Evolutionary conservation across 2,329 filamentous ascomycete species (phyloP).

Genomic region (Mariannaea elegans): DNA sequence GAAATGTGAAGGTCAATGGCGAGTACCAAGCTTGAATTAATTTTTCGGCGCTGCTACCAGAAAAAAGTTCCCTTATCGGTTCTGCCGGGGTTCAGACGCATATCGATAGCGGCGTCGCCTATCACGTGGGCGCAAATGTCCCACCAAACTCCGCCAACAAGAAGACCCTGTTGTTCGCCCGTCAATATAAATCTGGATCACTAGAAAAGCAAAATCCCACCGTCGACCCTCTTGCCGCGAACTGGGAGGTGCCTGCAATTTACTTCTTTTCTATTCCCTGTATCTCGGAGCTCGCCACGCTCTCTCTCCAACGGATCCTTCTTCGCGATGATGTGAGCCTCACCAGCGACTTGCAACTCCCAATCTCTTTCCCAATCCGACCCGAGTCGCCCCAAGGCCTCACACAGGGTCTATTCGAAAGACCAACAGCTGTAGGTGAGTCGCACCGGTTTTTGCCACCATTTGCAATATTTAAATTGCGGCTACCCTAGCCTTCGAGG

Average conservation of each 20-base stretch:
- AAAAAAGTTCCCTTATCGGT: constrained; percentile 46
- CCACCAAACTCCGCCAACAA: constrained; percentile 47
- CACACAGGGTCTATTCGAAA: constrained; percentile 34
- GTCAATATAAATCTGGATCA: constrained; percentile 41
- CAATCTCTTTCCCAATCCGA: constrained; percentile 42
- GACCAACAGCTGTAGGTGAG: constrained; percentile 40
- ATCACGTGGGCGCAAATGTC: constrained; percentile 54
- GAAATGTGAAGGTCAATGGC: background rate
- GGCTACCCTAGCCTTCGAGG: constrained; percentile 21
- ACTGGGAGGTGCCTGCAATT: constrained; percentile 15
- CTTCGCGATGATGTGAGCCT: constrained; percentile 52
- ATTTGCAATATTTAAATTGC: background rate
- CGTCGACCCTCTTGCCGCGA: constrained; percentile 22
- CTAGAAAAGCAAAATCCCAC: constrained; percentile 38
- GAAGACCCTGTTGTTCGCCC: constrained; percentile 36
- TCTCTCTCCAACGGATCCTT: constrained; percentile 33
- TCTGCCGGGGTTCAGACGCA: constrained; percentile 27
- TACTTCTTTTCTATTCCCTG: constrained; percentile 2
- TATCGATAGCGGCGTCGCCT: constrained; percentile 45
- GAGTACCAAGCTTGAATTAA: background rate
- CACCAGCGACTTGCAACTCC: constrained; percentile 41
- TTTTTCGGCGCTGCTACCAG: constrained; percentile 18
- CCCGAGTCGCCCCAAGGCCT: constrained; percentile 38
- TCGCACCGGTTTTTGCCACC: constrained; percentile 25
- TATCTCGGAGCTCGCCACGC: constrained; percentile 24